phyloP scores from a whole-genome alignment of 2,329 filamentous ascomycete genomes.

The Shiraia bambusicola region DNA sequence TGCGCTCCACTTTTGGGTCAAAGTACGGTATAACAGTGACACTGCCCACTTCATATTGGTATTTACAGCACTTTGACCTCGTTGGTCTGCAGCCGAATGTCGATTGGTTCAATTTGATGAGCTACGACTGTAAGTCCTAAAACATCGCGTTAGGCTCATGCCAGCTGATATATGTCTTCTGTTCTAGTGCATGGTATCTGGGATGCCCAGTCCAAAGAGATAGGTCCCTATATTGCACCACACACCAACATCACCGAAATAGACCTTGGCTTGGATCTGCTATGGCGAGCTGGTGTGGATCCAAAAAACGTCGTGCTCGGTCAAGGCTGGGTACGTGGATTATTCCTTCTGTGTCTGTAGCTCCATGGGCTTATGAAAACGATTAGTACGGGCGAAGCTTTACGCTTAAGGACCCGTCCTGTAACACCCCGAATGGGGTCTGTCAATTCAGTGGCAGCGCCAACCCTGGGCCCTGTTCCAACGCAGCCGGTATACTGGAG shows the following conservation, averaged over 20 bases:
- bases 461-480: no score
- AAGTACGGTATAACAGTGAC: constrained; percentile 16
- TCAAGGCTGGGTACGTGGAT: no score
- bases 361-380: no score
- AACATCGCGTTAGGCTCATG: no score
- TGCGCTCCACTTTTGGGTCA: neutral
- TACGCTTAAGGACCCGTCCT: constrained; percentile 12
- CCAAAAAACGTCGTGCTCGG: constrained; percentile 48
- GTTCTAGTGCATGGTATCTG: no score
- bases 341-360: no score
- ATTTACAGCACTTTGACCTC: constrained; percentile 26
- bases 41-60: constrained; percentile 21
- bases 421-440: constrained; percentile 10
- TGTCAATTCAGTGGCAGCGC: no score
- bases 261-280: constrained; percentile 42
- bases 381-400: constrained; percentile 47
- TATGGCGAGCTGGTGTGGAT: constrained; percentile 50
- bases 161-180: no score
- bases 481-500: no score
- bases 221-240: constrained; percentile 30
- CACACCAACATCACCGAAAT: constrained; percentile 54
- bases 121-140: no score
- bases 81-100: constrained; percentile 24
- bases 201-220: constrained; percentile 32
- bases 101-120: constrained; percentile 50